These are phyloP conservation scores for Chalaropsis thielavioides DNA, from an alignment of 2,329 filamentous ascomycete genomes.

Conservation along the genomic window DNA sequence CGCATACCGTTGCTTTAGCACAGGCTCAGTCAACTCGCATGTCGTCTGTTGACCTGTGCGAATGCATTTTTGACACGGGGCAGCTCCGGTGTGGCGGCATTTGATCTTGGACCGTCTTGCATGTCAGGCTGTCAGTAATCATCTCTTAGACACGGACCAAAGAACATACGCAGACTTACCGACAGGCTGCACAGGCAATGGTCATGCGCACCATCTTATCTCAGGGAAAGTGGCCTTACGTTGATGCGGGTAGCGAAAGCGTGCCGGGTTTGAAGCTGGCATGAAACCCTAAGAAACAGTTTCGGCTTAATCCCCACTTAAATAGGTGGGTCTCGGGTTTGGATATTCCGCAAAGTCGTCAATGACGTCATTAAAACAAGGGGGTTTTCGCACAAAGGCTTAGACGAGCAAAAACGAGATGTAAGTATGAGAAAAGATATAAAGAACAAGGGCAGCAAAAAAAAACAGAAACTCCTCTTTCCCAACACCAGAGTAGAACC, in stretches of 20 bases:
- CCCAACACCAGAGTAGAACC: background rate
- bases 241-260: background rate
- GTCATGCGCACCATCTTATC: slow-evolving; percentile 13
- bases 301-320: background rate
- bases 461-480: background rate
- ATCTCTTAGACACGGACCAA: background rate
- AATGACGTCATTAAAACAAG: background rate
- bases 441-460: background rate
- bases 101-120: slow-evolving; percentile 16
- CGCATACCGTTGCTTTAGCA: slow-evolving; percentile 8
- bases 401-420: background rate
- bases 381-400: background rate
- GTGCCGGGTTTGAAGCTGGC: background rate
- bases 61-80: slow-evolving; percentile 12
- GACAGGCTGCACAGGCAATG: slow-evolving; percentile 13
- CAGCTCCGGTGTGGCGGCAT: slow-evolving; percentile 11
- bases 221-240: background rate
- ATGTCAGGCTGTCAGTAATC: background rate
- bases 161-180: slow-evolving; percentile 2
- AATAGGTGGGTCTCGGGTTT: background rate
- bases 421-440: background rate
- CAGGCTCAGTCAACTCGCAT: slow-evolving; percentile 9
- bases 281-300: background rate
- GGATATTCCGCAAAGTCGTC: background rate
- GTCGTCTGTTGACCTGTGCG: slow-evolving; percentile 6